Evolutionary conservation across 148 eudicot species (phyloP).

Genomic region (Beta vulgaris): DNA sequence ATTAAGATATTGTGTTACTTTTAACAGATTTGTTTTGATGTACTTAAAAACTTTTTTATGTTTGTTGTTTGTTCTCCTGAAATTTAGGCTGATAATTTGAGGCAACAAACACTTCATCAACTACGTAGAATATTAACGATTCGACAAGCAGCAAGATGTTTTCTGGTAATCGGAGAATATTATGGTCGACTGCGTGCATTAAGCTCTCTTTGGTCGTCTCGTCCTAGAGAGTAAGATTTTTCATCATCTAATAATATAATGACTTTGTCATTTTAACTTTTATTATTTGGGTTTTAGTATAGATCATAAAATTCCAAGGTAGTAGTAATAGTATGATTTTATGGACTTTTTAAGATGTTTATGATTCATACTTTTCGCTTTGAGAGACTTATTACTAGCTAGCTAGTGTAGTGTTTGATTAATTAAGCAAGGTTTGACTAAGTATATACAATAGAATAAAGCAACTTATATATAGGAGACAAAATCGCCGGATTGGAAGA

Average conservation of each 20-base stretch:
- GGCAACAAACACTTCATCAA: constrained; percentile 93
- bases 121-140: constrained; percentile 68
- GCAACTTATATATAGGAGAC: too few species aligned
- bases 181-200: constrained; percentile 86
- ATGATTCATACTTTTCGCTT: neutral
- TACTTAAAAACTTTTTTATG: constrained; percentile 7
- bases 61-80: constrained; percentile 10
- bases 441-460: too few species aligned
- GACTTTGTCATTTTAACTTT: too few species aligned
- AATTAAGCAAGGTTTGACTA: neutral
- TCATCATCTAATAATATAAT: neutral
- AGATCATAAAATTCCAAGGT: neutral
- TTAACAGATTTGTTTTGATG: constrained; percentile 25
- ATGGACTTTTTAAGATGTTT: neutral
- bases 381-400: too few species aligned
- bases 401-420: too few species aligned
- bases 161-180: constrained; percentile 86
- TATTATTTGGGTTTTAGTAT: too few species aligned
- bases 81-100: constrained; percentile 86
- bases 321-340: neutral
- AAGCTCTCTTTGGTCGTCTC: constrained; percentile 93
- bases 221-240: constrained; percentile 82
- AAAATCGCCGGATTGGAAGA: too few species aligned
- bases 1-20: constrained; percentile 16
- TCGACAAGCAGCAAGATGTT: constrained; percentile 86